phyloP scores from a whole-genome alignment of 305 asterid genomes.

The Fraxinus sp. region DNA sequence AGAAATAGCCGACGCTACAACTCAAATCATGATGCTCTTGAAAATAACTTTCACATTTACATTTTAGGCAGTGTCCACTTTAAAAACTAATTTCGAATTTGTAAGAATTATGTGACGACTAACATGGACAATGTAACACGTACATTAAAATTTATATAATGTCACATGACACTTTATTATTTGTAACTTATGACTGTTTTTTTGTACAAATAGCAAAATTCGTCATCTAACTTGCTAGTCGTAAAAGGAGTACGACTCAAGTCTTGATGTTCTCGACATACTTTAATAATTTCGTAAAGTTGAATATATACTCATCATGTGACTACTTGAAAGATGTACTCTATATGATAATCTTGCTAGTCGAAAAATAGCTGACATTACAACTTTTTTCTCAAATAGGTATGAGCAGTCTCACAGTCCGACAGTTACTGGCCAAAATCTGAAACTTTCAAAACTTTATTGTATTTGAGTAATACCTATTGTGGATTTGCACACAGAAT shows the following conservation, averaged over 20 bases:
- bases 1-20: neutral
- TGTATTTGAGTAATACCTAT: neutral
- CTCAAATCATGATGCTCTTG: neutral
- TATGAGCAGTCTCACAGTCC: neutral
- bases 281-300: neutral
- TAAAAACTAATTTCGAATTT: neutral
- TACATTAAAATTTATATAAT: neutral
- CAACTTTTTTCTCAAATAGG: neutral
- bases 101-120: no score
- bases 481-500: neutral
- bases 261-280: neutral
- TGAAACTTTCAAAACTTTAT: neutral
- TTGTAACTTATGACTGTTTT: no score
- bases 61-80: neutral
- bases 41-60: neutral
- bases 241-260: neutral
- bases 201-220: no score
- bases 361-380: neutral
- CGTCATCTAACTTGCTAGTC: neutral
- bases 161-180: neutral
- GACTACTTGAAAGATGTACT: neutral
- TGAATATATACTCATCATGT: neutral
- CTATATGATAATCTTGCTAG: neutral
- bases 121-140: neutral
- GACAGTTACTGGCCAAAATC: constrained; percentile 11